phyloP scores from a whole-genome alignment of 139 green algal species.

The Gonium pectorale region DNA sequence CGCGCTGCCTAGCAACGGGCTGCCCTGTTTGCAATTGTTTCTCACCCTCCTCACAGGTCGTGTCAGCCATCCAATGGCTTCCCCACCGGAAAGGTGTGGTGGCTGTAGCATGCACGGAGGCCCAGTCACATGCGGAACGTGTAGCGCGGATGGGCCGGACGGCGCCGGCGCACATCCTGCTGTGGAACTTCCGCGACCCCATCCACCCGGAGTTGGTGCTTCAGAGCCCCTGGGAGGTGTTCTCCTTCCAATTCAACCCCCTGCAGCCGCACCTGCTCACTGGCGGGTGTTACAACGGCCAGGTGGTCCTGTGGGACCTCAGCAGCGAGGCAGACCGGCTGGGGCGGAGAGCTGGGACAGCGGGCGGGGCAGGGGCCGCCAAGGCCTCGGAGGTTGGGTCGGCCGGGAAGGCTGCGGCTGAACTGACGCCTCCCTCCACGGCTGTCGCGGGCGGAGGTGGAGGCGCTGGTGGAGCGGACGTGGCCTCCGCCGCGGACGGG shows the following conservation, averaged over 20 bases:
- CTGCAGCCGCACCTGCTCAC: conserved; percentile 76
- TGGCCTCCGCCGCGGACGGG: background rate
- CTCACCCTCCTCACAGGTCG: conserved; percentile 46
- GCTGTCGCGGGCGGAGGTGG: background rate
- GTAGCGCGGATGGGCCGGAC: conserved; percentile 70
- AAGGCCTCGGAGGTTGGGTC: background rate
- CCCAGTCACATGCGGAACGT: conserved; percentile 62
- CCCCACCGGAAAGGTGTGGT: conserved; percentile 77
- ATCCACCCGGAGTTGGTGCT: conserved; percentile 89
- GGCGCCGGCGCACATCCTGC: conserved; percentile 70
- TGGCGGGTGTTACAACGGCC: conserved; percentile 84
- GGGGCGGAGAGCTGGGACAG: background rate
- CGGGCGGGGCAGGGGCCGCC: background rate
- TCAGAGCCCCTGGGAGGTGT: conserved; percentile 80
- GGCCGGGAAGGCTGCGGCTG: background rate
- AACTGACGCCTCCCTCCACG: conserved; percentile 45
- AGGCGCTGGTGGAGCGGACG: background rate
- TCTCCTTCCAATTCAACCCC: conserved; percentile 86
- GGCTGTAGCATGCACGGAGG: conserved; percentile 77
- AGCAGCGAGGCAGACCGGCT: conserved; percentile 40
- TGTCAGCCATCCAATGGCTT: conserved; percentile 82
- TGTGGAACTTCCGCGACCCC: conserved; percentile 89
- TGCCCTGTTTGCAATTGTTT: background rate
- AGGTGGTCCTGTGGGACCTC: conserved; percentile 57
- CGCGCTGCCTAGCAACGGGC: background rate